These are phyloP conservation scores for Clarireedia homoeocarpa DNA, from an alignment of 2,329 filamentous ascomycete species.

Conservation along the genomic window DNA sequence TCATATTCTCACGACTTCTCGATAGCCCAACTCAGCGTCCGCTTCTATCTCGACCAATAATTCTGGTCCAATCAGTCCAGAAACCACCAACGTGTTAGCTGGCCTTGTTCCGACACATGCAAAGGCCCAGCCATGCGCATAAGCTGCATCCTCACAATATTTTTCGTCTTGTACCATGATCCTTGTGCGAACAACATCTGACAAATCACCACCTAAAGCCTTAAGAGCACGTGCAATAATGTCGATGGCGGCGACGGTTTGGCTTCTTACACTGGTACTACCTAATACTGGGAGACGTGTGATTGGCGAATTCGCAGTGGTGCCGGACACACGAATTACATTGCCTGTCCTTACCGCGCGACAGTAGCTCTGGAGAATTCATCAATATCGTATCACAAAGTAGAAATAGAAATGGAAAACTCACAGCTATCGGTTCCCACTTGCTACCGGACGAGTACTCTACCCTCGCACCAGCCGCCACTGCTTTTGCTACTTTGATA, in stretches of 20 bases:
- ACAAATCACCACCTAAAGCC: constrained; percentile 22
- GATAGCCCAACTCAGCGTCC: constrained; percentile 10
- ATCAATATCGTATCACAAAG: neutral
- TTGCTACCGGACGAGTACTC: constrained; percentile 27
- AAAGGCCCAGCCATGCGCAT: constrained; percentile 27
- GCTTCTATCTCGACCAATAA: constrained; percentile 20
- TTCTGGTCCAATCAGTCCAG: constrained; percentile 13
- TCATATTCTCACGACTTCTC: too few species aligned
- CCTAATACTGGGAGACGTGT: neutral
- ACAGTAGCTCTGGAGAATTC: constrained; percentile 16
- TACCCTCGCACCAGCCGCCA: constrained; percentile 20
- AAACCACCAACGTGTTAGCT: constrained; percentile 14
- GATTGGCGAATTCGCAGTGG: constrained; percentile 27
- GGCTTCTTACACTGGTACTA: constrained; percentile 22
- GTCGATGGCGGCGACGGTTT: constrained; percentile 27
- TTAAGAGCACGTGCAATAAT: constrained; percentile 25
- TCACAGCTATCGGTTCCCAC: constrained; percentile 29
- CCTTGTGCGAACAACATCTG: constrained; percentile 26
- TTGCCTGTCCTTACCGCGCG: constrained; percentile 26
- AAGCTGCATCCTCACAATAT: constrained; percentile 24
- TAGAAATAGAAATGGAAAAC: neutral
- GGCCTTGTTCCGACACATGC: constrained; percentile 19
- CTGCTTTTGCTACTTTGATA: constrained; percentile 13
- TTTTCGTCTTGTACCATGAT: constrained; percentile 22
- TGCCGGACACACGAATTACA: constrained; percentile 27